Base-by-base conservation (phyloP, 2,329 filamentous ascomycete genomes). In the Aotearoamyces nothofagi region DNA sequence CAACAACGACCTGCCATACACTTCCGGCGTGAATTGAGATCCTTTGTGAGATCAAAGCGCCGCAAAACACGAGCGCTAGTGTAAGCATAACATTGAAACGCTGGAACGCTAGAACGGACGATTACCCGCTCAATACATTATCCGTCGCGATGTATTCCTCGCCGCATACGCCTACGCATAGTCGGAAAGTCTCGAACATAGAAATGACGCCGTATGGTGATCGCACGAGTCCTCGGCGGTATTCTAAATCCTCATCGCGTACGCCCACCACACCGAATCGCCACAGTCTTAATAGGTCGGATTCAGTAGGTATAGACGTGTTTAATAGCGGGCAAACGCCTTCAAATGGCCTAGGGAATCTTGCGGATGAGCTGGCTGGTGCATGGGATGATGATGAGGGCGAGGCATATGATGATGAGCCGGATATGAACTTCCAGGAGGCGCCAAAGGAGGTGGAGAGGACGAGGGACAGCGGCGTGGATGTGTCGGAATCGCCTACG, bases 291-390 rank as follows among this genome's bases (percentile, higher is more conserved):
- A 36, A 27, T 13, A 34, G 45, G 10, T 39, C 38, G 17, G 44
- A 47, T 31, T 44, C 41, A 6, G 40, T 43, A 12, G 36, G 38
- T 6, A 34, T 37, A 24, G 44, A 49, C 31, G 37, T 42, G 3
- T 47, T 46, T 22, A 38, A 33, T 20, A 51, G 51, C 25, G 54
- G 51, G 14, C 49, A 49, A 3, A 56, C 55, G 27, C 50, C 47
- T 28, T 56, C 54, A 26, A 69, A 69, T 36, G 75, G 76, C 6
- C 58, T 83, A 37, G 81, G 80, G 17, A 86, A 83, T 41, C 53
- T 90, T 27, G 81, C 81, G 2, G 81, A 87, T 51, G 81, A 90
- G 52, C 58, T 90, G 26, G 81, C 77, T 2, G 78, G 79, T 44
- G 73, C 75, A 4, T 70, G 78, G 50, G 71, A 68, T 24, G 72